Conservation (phyloP, 257 asterid species). For the Solanum chilense region DNA sequence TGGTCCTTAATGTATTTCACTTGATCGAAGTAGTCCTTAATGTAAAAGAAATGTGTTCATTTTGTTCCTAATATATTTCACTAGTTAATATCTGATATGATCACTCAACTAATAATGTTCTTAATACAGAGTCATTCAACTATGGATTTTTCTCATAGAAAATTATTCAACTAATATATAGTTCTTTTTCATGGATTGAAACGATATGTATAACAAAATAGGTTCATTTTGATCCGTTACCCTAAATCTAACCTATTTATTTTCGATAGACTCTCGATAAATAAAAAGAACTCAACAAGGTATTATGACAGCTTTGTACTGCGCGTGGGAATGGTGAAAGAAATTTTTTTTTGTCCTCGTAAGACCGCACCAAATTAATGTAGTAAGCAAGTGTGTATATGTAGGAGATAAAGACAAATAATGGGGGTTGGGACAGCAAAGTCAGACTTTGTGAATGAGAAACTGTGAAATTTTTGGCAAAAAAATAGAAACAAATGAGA, state of each 20-base stretch:
- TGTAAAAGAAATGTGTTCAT: background rate
- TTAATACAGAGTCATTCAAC: too few relatives aligned
- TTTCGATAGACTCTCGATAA: rapidly evolving
- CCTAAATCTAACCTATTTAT: rapidly evolving
- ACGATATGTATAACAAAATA: rapidly evolving
- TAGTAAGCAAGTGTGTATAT: conserved; percentile 4
- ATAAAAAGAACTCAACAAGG: background rate
- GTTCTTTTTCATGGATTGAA: too few relatives aligned
- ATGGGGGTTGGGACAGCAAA: conserved; percentile 26
- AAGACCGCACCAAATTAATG: conserved; percentile 32
- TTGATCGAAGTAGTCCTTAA: background rate
- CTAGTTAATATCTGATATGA: background rate
- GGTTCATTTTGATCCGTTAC: rapidly evolving
- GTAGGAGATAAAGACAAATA: conserved; percentile 35
- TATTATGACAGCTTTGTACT: conserved; percentile 10
- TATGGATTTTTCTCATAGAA: too few relatives aligned
- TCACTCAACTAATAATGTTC: rapidly evolving
- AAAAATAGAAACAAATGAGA: background rate
- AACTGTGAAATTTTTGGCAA: background rate
- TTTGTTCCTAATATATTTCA: background rate
- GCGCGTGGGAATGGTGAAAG: conserved; percentile 5
- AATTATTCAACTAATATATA: background rate
- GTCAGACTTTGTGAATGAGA: conserved; percentile 19
- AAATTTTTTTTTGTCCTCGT: conserved; percentile 7
- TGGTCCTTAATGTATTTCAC: background rate